Conservation (phyloP, 306 rosid species). For the Glycine latifolia region DNA sequence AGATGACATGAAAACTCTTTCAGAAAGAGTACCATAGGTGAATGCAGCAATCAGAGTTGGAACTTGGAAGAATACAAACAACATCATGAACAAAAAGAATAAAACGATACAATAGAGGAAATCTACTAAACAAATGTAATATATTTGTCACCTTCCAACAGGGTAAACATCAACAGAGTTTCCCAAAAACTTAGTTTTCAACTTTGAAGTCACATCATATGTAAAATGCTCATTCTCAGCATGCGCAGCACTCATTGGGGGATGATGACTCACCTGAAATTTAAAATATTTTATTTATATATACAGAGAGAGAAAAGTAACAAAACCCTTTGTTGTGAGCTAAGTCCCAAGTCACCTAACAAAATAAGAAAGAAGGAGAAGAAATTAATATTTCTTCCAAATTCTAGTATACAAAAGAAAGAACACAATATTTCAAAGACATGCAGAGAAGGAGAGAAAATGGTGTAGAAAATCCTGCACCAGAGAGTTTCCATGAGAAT, state of each 20-base stretch:
- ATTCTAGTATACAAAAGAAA: conserved; percentile 8
- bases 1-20: conserved; percentile 33
- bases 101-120: conserved; percentile 9
- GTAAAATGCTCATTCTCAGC: conserved; percentile 91
- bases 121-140: conserved; percentile 30
- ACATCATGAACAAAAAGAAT: conserved; percentile 15
- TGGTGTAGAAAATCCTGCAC: neutral
- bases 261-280: conserved; percentile 93
- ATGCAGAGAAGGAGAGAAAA: neutral
- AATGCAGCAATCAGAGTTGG: conserved; percentile 36
- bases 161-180: conserved; percentile 90
- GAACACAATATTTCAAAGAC: conserved; percentile 7
- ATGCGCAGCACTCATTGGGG: conserved; percentile 96
- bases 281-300: conserved; percentile 7
- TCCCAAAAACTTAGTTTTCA: conserved; percentile 91
- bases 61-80: conserved; percentile 36
- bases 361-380: conserved; percentile 35
- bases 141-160: conserved; percentile 79
- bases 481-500: conserved; percentile 29
- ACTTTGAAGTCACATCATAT: conserved; percentile 90
- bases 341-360: neutral
- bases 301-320: neutral
- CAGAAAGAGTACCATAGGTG: conserved; percentile 15
- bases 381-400: conserved; percentile 34
- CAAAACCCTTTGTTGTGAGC: neutral